phyloP scores from a whole-genome alignment of 768 basidiomycete genomes.

The Albatrellus ellisii region DNA sequence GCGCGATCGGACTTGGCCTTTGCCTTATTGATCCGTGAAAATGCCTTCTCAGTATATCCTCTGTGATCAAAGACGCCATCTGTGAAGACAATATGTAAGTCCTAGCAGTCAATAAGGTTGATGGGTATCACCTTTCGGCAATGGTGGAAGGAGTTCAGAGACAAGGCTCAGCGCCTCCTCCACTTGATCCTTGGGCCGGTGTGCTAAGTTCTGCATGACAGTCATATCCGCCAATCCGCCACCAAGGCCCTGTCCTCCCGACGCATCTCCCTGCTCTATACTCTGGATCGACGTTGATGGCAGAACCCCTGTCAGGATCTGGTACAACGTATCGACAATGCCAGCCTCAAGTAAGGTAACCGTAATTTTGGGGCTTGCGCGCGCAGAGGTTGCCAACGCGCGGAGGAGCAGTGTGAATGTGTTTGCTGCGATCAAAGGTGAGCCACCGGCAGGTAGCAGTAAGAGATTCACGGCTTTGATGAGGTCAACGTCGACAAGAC shows the following conservation, averaged over 20 bases:
- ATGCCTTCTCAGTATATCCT: conserved; percentile 75
- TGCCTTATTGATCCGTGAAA: conserved; percentile 64
- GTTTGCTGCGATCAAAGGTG: conserved; percentile 71
- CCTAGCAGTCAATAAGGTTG: not conserved
- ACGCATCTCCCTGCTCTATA: conserved; percentile 48
- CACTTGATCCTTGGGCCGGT: conserved; percentile 93
- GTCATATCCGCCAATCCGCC: conserved; percentile 93
- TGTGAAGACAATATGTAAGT: conserved; percentile 17
- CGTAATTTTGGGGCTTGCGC: conserved; percentile 80
- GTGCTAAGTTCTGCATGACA: conserved; percentile 94
- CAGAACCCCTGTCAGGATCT: conserved; percentile 89
- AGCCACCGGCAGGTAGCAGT: conserved; percentile 75
- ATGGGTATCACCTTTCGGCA: conserved; percentile 63
- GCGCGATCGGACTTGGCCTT: conserved; percentile 75
- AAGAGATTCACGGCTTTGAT: conserved; percentile 79
- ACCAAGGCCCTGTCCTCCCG: conserved; percentile 64
- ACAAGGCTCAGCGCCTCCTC: conserved; percentile 86
- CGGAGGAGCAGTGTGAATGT: conserved; percentile 85
- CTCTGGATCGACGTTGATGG: conserved; percentile 47
- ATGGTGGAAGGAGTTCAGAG: conserved; percentile 84
- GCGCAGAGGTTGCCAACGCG: conserved; percentile 77
- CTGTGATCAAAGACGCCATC: conserved; percentile 96
- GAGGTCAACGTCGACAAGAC: conserved; percentile 64
- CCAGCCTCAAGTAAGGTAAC: conserved; percentile 82
- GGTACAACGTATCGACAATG: conserved; percentile 85